phyloP scores from a whole-genome alignment of 805 yeast genomes.

The Wickerhamomyces bisporus region DNA sequence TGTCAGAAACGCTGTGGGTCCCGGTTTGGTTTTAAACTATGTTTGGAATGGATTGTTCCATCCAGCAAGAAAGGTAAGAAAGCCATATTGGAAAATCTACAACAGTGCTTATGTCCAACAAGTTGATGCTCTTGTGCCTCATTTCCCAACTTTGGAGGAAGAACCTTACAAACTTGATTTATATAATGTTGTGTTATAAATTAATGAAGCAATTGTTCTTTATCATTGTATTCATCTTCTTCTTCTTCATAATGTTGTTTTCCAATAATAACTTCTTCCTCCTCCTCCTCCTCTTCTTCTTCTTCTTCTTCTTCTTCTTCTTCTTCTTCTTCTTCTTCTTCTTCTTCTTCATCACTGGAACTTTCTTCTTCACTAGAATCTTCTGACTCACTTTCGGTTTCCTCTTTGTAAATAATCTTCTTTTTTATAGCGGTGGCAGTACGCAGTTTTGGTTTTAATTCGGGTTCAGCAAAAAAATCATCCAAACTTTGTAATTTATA shows the following conservation, averaged over 20 bases:
- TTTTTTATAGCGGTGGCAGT: constrained; percentile 9
- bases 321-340: constrained; percentile 21
- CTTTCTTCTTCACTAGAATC: constrained; percentile 24
- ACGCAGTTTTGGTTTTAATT: too few relatives aligned
- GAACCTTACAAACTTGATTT: constrained; percentile 15
- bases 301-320: constrained; percentile 26
- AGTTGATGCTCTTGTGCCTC: constrained; percentile 74
- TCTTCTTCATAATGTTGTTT: constrained; percentile 21
- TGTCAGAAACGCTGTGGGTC: constrained; percentile 66
- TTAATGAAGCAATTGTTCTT: not conserved
- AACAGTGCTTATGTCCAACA: constrained; percentile 71
- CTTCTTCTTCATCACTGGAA: constrained; percentile 29
- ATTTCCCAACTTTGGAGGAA: constrained; percentile 58
- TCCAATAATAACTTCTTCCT: constrained; percentile 9
- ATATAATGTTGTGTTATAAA: constrained; percentile 19
- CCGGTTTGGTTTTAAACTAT: constrained; percentile 70
- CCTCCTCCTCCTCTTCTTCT: constrained; percentile 14
- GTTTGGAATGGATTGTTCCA: constrained; percentile 87
- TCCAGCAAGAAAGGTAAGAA: constrained; percentile 84
- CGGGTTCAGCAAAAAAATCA: constrained; percentile 63
- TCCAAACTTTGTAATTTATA: constrained; percentile 75
- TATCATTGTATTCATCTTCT: constrained; percentile 19
- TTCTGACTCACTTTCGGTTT: constrained; percentile 20
- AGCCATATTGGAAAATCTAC: constrained; percentile 80
- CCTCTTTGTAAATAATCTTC: constrained; percentile 11